Conservation (phyloP, 2,329 filamentous ascomycete genomes). For the Paracamarosporium sp. region DNA sequence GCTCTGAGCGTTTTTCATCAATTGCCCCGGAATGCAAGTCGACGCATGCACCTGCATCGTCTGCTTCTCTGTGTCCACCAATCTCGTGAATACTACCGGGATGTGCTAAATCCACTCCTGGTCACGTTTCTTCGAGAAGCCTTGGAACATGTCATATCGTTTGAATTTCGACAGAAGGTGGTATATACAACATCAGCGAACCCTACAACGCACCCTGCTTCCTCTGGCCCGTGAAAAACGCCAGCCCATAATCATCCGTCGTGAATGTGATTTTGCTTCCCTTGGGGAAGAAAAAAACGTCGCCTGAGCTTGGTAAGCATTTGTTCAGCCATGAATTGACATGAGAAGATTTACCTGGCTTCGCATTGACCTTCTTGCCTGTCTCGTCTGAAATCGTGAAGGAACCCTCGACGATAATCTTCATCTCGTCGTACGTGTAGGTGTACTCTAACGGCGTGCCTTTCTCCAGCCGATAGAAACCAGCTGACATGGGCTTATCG, state of each 20-base stretch:
- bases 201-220: constrained; percentile 37
- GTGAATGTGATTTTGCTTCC: constrained; percentile 71
- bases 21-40: too few relatives aligned
- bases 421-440: constrained; percentile 76
- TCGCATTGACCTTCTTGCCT: constrained; percentile 65
- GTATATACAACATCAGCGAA: not conserved
- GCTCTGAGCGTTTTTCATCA: too few relatives aligned
- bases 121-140: too few relatives aligned
- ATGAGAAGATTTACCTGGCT: constrained; percentile 44
- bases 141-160: not conserved
- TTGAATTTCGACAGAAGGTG: not conserved
- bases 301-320: constrained; percentile 43
- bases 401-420: constrained; percentile 73
- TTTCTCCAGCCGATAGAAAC: constrained; percentile 72
- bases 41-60: too few relatives aligned
- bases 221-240: constrained; percentile 59
- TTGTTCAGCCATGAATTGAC: not conserved
- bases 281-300: constrained; percentile 74
- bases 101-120: too few relatives aligned
- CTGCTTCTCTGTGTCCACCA: too few relatives aligned
- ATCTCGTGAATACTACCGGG: too few relatives aligned
- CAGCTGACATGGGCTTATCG: constrained; percentile 66
- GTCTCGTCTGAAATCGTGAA: constrained; percentile 70
- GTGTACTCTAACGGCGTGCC: constrained; percentile 72
- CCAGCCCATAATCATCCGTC: constrained; percentile 66